These are phyloP conservation scores for Diplodia corticola DNA, from an alignment of 2,329 filamentous ascomycete genomes.

Conservation along the genomic window DNA sequence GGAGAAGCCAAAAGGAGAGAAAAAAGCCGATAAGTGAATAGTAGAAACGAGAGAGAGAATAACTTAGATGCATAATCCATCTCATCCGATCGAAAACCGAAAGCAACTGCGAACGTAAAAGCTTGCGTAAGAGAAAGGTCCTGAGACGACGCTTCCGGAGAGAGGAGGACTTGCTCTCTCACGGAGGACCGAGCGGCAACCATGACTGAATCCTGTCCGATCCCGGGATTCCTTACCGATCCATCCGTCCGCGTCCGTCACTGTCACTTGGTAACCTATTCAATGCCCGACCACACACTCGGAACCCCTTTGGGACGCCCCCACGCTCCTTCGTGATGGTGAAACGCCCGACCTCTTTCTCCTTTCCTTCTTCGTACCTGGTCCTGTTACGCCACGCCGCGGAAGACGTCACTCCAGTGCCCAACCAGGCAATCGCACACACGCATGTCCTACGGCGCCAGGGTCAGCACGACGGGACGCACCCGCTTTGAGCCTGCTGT, in stretches of 20 bases:
- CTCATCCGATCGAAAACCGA: not conserved
- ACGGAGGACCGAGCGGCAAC: not conserved
- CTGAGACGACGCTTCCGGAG: not conserved
- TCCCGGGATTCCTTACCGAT: not conserved
- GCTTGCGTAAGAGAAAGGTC: not conserved
- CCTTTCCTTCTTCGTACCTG: slow-evolving; percentile 2
- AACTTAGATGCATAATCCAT: not conserved
- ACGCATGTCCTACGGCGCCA: not conserved
- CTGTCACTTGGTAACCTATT: not conserved
- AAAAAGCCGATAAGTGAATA: too few relatives aligned
- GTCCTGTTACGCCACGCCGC: not conserved
- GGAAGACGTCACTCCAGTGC: not conserved
- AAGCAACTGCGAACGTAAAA: not conserved
- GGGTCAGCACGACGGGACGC: not conserved
- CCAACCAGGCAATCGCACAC: not conserved
- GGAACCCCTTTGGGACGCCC: too few relatives aligned
- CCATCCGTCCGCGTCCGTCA: not conserved
- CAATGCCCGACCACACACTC: not conserved
- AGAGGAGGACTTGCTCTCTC: not conserved
- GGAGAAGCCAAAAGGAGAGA: too few relatives aligned
- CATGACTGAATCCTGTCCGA: not conserved
- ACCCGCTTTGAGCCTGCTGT: slow-evolving; percentile 2
- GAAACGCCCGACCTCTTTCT: not conserved
- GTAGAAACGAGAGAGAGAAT: too few relatives aligned
- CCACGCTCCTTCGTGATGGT: not conserved